Evolutionary conservation across 2,329 filamentous ascomycete genomes (phyloP).

Genomic region (Exophiala phaeomuriformis): DNA sequence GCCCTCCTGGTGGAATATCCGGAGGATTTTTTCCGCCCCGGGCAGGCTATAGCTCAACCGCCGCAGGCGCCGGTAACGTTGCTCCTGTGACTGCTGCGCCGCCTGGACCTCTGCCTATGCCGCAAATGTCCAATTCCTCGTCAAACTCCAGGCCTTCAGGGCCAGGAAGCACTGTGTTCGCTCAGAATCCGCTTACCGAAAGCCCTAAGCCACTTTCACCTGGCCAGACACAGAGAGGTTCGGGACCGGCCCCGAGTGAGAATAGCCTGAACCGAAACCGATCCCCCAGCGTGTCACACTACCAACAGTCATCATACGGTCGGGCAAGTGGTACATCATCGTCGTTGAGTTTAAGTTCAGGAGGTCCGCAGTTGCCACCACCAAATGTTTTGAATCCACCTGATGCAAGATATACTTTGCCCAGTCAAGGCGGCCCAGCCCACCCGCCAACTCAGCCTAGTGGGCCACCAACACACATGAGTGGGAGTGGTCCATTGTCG

Average conservation of each 20-base stretch:
- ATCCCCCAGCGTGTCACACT: conserved; percentile 39
- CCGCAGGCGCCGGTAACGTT: conserved; percentile 41
- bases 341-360: conserved; percentile 34
- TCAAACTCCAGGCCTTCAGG: conserved; percentile 36
- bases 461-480: conserved; percentile 33
- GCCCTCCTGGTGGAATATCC: conserved; percentile 42
- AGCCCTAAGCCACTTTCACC: conserved; percentile 70
- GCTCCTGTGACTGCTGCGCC: conserved; percentile 46
- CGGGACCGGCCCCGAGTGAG: conserved; percentile 36
- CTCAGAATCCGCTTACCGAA: conserved; percentile 69
- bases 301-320: conserved; percentile 33
- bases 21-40: conserved; percentile 58
- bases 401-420: conserved; percentile 39
- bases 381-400: conserved; percentile 38
- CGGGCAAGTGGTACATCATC: conserved; percentile 22
- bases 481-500: conserved; percentile 25
- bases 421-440: conserved; percentile 32
- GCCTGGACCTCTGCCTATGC: conserved; percentile 35
- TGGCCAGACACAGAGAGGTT: conserved; percentile 30
- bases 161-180: conserved; percentile 55
- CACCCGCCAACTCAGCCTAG: conserved; percentile 31
- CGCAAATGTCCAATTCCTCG: conserved; percentile 31
- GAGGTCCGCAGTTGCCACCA: conserved; percentile 39
- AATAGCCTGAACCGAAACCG: conserved; percentile 35
- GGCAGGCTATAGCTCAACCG: conserved; percentile 44